Conservation (phyloP, 2,329 filamentous ascomycete genomes). For the Lecanicillium sp. region DNA sequence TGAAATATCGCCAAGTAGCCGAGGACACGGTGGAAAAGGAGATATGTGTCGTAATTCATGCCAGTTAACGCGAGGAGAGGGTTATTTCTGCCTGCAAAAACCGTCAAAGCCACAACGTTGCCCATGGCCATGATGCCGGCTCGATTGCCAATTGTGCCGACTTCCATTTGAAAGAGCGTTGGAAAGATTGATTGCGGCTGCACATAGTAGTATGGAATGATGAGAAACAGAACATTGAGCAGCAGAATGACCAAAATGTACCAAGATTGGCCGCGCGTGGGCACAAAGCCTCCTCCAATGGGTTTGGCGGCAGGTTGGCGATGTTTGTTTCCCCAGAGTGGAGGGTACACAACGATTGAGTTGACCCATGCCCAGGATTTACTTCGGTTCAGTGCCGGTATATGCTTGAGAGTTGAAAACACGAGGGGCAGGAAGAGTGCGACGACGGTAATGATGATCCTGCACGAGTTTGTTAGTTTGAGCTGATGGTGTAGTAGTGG, state of each 20-base stretch:
- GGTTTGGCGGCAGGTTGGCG: conserved; percentile 15
- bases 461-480: conserved; percentile 1
- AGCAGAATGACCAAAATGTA: conserved; percentile 24
- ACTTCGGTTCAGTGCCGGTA: conserved; percentile 19
- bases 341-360: conserved; percentile 22
- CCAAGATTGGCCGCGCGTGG: conserved; percentile 25
- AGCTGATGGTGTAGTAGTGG: not conserved
- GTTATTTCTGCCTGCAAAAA: conserved; percentile 28
- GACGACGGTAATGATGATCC: conserved; percentile 17
- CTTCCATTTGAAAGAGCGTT: conserved; percentile 15
- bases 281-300: conserved; percentile 19
- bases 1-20: conserved; percentile 71
- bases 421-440: conserved; percentile 22
- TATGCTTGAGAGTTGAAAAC: conserved; percentile 25
- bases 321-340: conserved; percentile 21
- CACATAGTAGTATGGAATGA: conserved; percentile 20
- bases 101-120: conserved; percentile 21
- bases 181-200: conserved; percentile 19
- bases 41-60: conserved; percentile 27
- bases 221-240: conserved; percentile 24
- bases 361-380: conserved; percentile 19
- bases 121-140: conserved; percentile 25
- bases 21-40: conserved; percentile 28
- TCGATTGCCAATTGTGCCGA: conserved; percentile 26
- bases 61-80: conserved; percentile 24